Percentiles rank a stretch among this genome's conserved stretches.
These are phyloP conservation scores for Moricandia arvensis DNA, from an alignment of 345 rosid genomes.

Conservation along the genomic window DNA sequence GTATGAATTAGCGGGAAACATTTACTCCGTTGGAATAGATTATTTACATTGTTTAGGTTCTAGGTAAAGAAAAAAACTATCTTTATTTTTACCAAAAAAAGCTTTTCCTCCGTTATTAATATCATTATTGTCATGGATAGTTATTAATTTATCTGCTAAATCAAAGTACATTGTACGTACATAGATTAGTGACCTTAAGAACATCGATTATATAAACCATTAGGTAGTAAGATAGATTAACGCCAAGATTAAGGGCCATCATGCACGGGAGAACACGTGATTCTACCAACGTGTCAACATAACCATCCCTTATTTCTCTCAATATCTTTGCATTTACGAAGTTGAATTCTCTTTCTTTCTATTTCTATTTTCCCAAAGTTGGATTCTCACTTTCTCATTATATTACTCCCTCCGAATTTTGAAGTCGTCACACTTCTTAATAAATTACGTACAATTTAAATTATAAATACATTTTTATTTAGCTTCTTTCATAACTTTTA, in stretches of 20 bases:
- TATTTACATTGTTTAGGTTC: too few species aligned
- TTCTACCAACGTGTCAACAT: conserved; percentile 26
- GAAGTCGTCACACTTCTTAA: too few species aligned
- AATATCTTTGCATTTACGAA: conserved; percentile 31
- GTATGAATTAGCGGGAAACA: too few species aligned
- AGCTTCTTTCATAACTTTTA: too few species aligned
- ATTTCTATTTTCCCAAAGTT: not conserved
- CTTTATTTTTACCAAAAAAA: too few species aligned
- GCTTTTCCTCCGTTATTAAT: not conserved
- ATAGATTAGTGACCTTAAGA: conserved; percentile 14
- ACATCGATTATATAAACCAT: conserved; percentile 24
- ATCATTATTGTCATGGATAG: not conserved
- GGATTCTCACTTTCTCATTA: not conserved
- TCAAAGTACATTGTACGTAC: not conserved
- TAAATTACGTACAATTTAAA: too few species aligned
- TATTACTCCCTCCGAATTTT: too few species aligned
- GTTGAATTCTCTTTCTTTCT: conserved; percentile 13
- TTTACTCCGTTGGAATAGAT: too few species aligned
- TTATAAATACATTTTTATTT: too few species aligned
- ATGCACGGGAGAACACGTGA: conserved; percentile 31
- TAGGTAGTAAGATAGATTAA: conserved; percentile 21
- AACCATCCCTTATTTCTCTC: conserved; percentile 17
- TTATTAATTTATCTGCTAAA: not conserved
- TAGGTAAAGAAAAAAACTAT: too few species aligned
- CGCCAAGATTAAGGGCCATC: conserved; percentile 40